phyloP scores from a whole-genome alignment of 768 basidiomycete genomes.

The Stropharia rugosoannulata region DNA sequence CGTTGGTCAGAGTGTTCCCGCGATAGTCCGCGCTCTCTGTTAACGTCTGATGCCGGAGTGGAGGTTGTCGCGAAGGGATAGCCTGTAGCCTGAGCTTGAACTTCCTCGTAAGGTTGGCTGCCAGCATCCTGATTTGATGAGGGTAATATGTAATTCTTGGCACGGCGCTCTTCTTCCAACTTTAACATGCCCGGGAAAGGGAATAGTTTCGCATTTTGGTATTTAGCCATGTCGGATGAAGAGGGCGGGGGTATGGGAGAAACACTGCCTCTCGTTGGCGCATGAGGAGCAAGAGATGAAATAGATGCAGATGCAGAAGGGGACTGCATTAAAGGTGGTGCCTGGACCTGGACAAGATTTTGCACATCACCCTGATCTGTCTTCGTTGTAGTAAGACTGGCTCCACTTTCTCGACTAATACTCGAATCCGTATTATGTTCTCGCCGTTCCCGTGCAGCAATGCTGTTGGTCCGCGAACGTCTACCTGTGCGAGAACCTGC shows the following conservation, averaged over 20 bases:
- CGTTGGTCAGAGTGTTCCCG: slow-evolving; percentile 73
- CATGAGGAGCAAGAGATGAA: slow-evolving; percentile 57
- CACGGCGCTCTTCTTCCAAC: slow-evolving; percentile 71
- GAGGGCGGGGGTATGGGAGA: slow-evolving; percentile 82
- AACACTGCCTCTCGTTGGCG: slow-evolving; percentile 52
- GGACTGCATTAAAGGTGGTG: slow-evolving; percentile 49
- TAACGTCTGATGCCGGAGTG: slow-evolving; percentile 47
- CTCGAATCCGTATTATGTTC: slow-evolving; percentile 67
- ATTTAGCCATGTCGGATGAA: slow-evolving; percentile 68
- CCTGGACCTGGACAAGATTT: slow-evolving; percentile 40
- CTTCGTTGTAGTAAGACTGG: slow-evolving; percentile 63
- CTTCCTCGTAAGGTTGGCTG: slow-evolving; percentile 46
- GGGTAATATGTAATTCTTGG: slow-evolving; percentile 36
- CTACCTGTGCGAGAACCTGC: slow-evolving; percentile 67
- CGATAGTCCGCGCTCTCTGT: slow-evolving; percentile 60
- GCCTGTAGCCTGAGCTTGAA: slow-evolving; percentile 38
- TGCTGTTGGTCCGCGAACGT: slow-evolving; percentile 78
- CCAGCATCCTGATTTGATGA: slow-evolving; percentile 46
- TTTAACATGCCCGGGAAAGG: slow-evolving; percentile 88
- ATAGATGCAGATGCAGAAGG: slow-evolving; percentile 74
- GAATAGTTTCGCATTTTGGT: slow-evolving; percentile 78
- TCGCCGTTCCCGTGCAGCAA: slow-evolving; percentile 62
- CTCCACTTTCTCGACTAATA: slow-evolving; percentile 74
- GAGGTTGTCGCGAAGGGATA: slow-evolving; percentile 51
- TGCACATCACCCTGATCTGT: slow-evolving; percentile 48